Evolutionary conservation across 176 grass and related monocot species (phyloP).

Genomic region (Musa troglodytarum): DNA sequence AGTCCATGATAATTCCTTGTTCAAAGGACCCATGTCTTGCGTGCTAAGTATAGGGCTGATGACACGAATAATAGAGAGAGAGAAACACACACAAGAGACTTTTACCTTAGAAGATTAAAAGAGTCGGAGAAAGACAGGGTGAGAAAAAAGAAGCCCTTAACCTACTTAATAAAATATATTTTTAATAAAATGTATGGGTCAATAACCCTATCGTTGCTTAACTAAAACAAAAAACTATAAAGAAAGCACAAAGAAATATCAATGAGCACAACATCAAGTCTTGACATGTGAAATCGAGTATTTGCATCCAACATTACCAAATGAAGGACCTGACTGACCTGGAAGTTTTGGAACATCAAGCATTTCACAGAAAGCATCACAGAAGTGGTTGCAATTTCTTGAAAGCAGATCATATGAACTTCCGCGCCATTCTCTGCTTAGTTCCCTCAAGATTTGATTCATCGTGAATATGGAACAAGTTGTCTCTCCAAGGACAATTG

Average conservation of each 20-base stretch:
- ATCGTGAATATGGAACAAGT: constrained; percentile 34
- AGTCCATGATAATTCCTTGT: too few relatives aligned
- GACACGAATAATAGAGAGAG: too few relatives aligned
- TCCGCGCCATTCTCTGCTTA: constrained; percentile 45
- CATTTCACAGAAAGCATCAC: constrained; percentile 43
- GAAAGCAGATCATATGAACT: constrained; percentile 46
- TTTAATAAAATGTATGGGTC: too few relatives aligned
- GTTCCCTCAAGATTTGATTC: constrained; percentile 38
- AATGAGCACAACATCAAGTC: neutral
- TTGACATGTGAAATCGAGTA: neutral
- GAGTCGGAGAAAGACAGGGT: neutral
- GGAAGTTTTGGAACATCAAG: constrained; percentile 43
- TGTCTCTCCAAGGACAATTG: constrained; percentile 44
- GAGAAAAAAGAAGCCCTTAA: neutral
- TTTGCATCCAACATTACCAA: neutral
- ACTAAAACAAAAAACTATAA: neutral
- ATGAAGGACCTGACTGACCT: constrained; percentile 21
- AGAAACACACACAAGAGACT: too few relatives aligned
- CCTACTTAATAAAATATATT: too few relatives aligned
- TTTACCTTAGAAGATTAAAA: too few relatives aligned
- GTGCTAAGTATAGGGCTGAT: too few relatives aligned
- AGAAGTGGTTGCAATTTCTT: constrained; percentile 65
- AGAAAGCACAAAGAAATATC: neutral
- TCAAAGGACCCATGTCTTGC: too few relatives aligned
- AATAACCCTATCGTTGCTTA: neutral